A percentile compares a stretch with the other conserved stretches of the same genome.
Evolutionary conservation across 805 yeast genomes (phyloP).

Genomic region (Blastobotrys americana): DNA sequence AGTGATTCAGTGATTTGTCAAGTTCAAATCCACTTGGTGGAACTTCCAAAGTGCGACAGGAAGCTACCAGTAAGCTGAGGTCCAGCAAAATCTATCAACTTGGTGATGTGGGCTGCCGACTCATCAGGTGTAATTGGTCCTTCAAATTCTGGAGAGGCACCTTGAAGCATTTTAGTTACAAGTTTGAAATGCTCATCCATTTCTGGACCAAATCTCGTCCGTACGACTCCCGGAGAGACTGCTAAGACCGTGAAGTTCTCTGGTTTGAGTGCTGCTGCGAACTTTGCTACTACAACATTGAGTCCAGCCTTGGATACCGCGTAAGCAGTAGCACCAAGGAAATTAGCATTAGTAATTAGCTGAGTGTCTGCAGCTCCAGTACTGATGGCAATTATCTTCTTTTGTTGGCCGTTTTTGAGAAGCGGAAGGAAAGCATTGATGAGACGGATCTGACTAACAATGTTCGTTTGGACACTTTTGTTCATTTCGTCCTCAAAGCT

Average conservation of each 20-base stretch:
- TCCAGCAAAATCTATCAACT: slow-evolving; percentile 21
- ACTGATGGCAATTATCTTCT: slow-evolving; percentile 11
- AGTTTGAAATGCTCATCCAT: neutral
- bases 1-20: neutral
- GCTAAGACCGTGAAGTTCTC: slow-evolving; percentile 30
- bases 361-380: slow-evolving; percentile 5
- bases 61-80: slow-evolving; percentile 22
- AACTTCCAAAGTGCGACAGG: slow-evolving; percentile 10
- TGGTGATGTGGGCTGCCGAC: slow-evolving; percentile 20
- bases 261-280: slow-evolving; percentile 25
- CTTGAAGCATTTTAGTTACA: neutral
- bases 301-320: slow-evolving; percentile 36
- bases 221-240: slow-evolving; percentile 36
- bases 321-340: slow-evolving; percentile 16
- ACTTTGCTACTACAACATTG: slow-evolving; percentile 27
- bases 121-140: slow-evolving; percentile 19
- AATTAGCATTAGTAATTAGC: slow-evolving; percentile 2
- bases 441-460: neutral
- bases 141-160: slow-evolving; percentile 3
- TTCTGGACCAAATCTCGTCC: slow-evolving; percentile 22
- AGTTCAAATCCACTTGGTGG: slow-evolving; percentile 3
- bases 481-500: neutral
- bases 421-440: slow-evolving; percentile 10
- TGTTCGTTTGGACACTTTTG: slow-evolving; percentile 3
- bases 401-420: slow-evolving; percentile 6